Conservation (phyloP, 371 early-diverging fungal species). For the Apophysomyces variabilis region DNA sequence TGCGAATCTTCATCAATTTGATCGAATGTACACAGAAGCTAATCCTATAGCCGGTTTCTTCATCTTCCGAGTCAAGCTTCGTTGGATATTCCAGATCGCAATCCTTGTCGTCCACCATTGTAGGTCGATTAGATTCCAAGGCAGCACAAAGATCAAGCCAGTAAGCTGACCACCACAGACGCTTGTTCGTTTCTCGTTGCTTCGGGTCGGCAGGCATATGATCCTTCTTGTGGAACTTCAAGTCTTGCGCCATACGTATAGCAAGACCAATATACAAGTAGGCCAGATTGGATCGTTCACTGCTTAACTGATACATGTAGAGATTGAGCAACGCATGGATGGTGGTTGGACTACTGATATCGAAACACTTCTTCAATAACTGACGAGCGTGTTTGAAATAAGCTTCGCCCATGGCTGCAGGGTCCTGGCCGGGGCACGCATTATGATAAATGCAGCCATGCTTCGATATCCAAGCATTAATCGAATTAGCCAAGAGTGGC, state of each 20-base stretch:
- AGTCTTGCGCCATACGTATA: conserved; percentile 69
- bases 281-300: conserved; percentile 60
- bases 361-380: conserved; percentile 61
- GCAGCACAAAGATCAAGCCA: conserved; percentile 61
- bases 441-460: conserved; percentile 60
- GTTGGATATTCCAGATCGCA: conserved; percentile 62
- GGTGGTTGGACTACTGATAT: conserved; percentile 57
- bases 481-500: conserved; percentile 57
- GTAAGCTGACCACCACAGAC: conserved; percentile 69
- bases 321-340: conserved; percentile 63
- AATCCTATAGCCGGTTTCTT: conserved; percentile 51
- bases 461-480: conserved; percentile 65
- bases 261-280: conserved; percentile 66
- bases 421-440: conserved; percentile 47
- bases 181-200: conserved; percentile 60
- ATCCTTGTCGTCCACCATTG: conserved; percentile 66
- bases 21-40: conserved; percentile 55
- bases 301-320: conserved; percentile 66
- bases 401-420: conserved; percentile 57
- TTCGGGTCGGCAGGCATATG: conserved; percentile 52
- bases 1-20: conserved; percentile 61
- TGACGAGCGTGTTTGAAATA: conserved; percentile 62
- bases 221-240: conserved; percentile 60
- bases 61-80: conserved; percentile 50
- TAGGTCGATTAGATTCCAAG: conserved; percentile 52